Evolutionary conservation across 78 protist genomes (phyloP).

Genomic region (Carpediemonas membranifera): DNA sequence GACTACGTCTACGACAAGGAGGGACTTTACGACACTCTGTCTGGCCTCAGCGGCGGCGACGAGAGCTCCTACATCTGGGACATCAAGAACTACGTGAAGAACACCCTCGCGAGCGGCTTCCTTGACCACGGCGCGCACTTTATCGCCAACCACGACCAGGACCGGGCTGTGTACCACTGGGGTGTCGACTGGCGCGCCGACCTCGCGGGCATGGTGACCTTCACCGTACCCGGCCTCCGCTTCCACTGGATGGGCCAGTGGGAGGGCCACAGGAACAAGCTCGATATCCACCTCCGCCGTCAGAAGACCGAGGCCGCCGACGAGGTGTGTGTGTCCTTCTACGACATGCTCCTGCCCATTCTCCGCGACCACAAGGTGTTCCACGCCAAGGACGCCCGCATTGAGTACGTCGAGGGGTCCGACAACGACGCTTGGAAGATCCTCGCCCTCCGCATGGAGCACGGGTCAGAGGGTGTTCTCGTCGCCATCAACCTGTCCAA

Average conservation of each 20-base stretch:
- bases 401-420: too few relatives aligned
- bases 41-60: too few relatives aligned
- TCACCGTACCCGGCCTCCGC: slow-evolving; percentile 62
- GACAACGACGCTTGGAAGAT: too few relatives aligned
- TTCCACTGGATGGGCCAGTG: slow-evolving; percentile 41
- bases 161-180: slow-evolving; percentile 46
- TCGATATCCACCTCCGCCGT: slow-evolving; percentile 61
- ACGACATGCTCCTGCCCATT: too few relatives aligned
- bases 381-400: too few relatives aligned
- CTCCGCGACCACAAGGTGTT: too few relatives aligned
- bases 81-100: too few relatives aligned
- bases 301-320: slow-evolving; percentile 31
- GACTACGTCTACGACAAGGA: slow-evolving; percentile 70
- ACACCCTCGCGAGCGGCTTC: neutral
- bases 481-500: too few relatives aligned
- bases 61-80: too few relatives aligned
- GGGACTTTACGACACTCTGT: neutral
- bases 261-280: slow-evolving; percentile 49
- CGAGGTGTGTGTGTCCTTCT: slow-evolving; percentile 2
- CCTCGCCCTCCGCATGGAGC: too few relatives aligned
- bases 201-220: slow-evolving; percentile 62
- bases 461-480: too few relatives aligned
- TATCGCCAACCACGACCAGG: slow-evolving; percentile 67
- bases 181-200: slow-evolving; percentile 48
- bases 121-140: slow-evolving; percentile 22